phyloP scores from a whole-genome alignment of 306 rosid species.

The Trichosanthes cucumerina region DNA sequence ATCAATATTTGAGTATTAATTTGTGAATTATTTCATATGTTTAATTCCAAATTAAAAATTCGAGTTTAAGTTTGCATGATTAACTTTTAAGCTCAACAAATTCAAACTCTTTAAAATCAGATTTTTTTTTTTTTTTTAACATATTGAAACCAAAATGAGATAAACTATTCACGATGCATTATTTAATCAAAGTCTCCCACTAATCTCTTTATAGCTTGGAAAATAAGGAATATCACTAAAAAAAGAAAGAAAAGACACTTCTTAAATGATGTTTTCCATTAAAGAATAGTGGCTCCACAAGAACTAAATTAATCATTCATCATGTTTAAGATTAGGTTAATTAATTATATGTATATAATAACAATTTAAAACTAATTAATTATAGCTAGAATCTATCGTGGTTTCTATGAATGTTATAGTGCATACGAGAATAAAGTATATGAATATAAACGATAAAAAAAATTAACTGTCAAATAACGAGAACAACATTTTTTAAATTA shows the following conservation, averaged over 20 bases:
- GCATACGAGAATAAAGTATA: not conserved
- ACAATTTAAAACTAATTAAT: not conserved
- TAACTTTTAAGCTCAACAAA: not conserved
- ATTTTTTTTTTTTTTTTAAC: not conserved
- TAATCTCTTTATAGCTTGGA: not conserved
- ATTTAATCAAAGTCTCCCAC: not conserved
- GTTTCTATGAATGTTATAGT: not conserved
- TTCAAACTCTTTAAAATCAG: not conserved
- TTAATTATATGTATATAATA: not conserved
- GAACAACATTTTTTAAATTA: not conserved
- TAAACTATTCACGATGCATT: not conserved
- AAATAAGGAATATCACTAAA: not conserved
- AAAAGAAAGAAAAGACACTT: not conserved
- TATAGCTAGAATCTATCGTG: not conserved
- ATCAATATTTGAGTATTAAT: too few species aligned
- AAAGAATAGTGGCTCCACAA: not conserved
- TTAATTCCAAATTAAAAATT: too few species aligned
- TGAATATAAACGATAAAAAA: not conserved
- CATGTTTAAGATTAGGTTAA: not conserved
- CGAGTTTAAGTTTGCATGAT: too few species aligned
- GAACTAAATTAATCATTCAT: not conserved
- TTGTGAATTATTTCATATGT: too few species aligned
- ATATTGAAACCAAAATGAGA: not conserved
- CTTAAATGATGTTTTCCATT: conserved; percentile 9
- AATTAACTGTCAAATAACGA: not conserved